Percentiles rank a stretch among this genome's conserved stretches.
Conservation (phyloP, 2,329 filamentous ascomycete genomes). For the Cordyceps pruinosa region DNA sequence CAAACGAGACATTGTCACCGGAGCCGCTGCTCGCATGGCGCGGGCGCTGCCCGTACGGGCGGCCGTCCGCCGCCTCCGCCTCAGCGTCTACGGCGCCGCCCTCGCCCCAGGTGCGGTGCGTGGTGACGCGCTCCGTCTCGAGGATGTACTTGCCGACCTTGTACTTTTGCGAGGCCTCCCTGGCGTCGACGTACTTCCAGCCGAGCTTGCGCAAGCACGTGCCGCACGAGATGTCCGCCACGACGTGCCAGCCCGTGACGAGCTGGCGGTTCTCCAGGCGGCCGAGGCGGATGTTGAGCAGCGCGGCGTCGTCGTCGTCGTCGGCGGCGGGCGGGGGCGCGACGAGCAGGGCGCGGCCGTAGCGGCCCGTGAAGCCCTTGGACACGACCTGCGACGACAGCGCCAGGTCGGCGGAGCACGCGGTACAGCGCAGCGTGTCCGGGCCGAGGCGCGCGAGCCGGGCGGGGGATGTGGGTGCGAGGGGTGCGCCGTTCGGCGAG, state of each 20-base stretch:
- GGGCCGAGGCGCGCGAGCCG: slow-evolving; percentile 39
- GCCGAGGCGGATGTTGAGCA: slow-evolving; percentile 52
- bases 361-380: slow-evolving; percentile 59
- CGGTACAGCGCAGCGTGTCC: slow-evolving; percentile 51
- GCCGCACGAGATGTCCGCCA: slow-evolving; percentile 55
- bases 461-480: slow-evolving; percentile 13
- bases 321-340: slow-evolving; percentile 25
- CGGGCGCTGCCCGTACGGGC: slow-evolving; percentile 9
- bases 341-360: slow-evolving; percentile 58
- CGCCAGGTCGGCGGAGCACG: slow-evolving; percentile 55
- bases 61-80: slow-evolving; percentile 8
- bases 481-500: too few relatives aligned
- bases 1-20: slow-evolving; percentile 43
- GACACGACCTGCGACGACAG: slow-evolving; percentile 55
- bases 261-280: slow-evolving; percentile 49
- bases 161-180: slow-evolving; percentile 53
- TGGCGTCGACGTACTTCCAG: slow-evolving; percentile 63
- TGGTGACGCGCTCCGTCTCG: slow-evolving; percentile 52
- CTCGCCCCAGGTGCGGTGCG: slow-evolving; percentile 43
- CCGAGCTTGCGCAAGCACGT: slow-evolving; percentile 52
- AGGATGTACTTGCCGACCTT: slow-evolving; percentile 64
- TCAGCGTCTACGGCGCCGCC: background rate
- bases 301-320: slow-evolving; percentile 12
- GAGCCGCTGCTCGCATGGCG: slow-evolving; percentile 4
- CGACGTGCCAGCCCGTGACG: slow-evolving; percentile 56